phyloP scores from a whole-genome alignment of 495 filamentous ascomycete species.

The Rhypophila decipiens region DNA sequence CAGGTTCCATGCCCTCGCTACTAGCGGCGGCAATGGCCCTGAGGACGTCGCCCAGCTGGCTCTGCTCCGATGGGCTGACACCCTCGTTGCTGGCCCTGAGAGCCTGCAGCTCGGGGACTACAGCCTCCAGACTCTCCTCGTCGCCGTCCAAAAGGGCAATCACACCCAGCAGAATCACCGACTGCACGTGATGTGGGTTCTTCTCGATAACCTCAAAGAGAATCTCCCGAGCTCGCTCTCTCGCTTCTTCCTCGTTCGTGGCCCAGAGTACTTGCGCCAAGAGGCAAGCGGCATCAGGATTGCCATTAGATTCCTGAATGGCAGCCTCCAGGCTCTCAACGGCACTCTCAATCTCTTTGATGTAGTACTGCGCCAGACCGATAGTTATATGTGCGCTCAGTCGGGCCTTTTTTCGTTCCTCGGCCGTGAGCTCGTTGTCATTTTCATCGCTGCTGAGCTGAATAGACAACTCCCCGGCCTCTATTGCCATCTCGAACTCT shows the following conservation, averaged over 20 bases:
- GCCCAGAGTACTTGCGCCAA: constrained; percentile 91
- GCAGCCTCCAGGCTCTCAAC: constrained; percentile 77
- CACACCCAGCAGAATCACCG: constrained; percentile 70
- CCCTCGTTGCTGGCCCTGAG: constrained; percentile 56
- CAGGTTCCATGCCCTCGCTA: constrained; percentile 16
- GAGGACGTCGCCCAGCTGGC: constrained; percentile 40
- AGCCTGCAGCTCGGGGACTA: constrained; percentile 66
- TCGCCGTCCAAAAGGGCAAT: constrained; percentile 78
- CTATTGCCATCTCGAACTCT: constrained; percentile 57
- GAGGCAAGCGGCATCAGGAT: constrained; percentile 82
- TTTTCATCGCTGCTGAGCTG: constrained; percentile 65
- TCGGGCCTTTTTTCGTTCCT: constrained; percentile 56
- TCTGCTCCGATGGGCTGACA: constrained; percentile 37
- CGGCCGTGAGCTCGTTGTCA: constrained; percentile 42
- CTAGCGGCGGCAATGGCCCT: constrained; percentile 35
- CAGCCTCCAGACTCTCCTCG: constrained; percentile 69
- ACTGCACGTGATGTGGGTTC: constrained; percentile 66
- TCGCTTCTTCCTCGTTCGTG: constrained; percentile 68
- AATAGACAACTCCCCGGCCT: constrained; percentile 66
- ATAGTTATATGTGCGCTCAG: constrained; percentile 82
- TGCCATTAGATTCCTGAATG: constrained; percentile 66
- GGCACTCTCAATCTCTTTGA: constrained; percentile 53
- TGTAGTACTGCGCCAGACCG: constrained; percentile 73
- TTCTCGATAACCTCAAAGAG: constrained; percentile 70
- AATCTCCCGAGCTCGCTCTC: constrained; percentile 68